Evolutionary conservation across 2,329 filamentous ascomycete genomes (phyloP), one percentile per base, ranked within the genome.

Genomic region (Aphanocladium album): DNA sequence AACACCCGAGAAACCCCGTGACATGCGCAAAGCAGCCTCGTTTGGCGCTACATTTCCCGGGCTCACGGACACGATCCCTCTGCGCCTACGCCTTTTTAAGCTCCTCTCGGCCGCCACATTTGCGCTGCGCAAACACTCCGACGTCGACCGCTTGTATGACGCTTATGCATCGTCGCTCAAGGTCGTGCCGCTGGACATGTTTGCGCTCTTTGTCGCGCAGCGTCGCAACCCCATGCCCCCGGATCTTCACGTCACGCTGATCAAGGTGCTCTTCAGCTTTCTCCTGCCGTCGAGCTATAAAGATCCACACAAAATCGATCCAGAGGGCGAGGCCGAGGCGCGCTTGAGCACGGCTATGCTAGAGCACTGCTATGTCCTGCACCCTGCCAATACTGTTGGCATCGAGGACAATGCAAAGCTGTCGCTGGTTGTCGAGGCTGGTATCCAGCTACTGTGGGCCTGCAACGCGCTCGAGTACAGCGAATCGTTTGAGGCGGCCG

Each of bases 381-480:
- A 82, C 64, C 78, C 87, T 0, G 88, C 90, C 1, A 86, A 83
- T 62, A 84, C 81, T 0, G 76, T 81, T 16, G 80, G 78, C 7
- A 72, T 82, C 0, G 80, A 84, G 21, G 89, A 91, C 64, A 93
- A 95, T 66, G 86, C 87, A 30, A 89, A 89, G 70, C 79, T 93
- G 41, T 87, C 87, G 2, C 73, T 93, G 11, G 72, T 89, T 33
- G 75, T 91, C 0, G 90, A 93, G 73, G 79, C 79, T 2, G 72
- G 91, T 54, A 68, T 90, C 33, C 79, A 86, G 50, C 74, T 86
- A 7, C 72, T 83, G 3, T 81, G 77, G 73, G 60, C 61, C 2
- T 67, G 70, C 27, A 72, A 73, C 14, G 65, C 67, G 21, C 64
- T 77, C 14, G 61, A 62, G 1, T 77, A 79, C 64, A 73, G 72